phyloP scores from a whole-genome alignment of 805 yeast genomes.

The Candida ortonii region DNA sequence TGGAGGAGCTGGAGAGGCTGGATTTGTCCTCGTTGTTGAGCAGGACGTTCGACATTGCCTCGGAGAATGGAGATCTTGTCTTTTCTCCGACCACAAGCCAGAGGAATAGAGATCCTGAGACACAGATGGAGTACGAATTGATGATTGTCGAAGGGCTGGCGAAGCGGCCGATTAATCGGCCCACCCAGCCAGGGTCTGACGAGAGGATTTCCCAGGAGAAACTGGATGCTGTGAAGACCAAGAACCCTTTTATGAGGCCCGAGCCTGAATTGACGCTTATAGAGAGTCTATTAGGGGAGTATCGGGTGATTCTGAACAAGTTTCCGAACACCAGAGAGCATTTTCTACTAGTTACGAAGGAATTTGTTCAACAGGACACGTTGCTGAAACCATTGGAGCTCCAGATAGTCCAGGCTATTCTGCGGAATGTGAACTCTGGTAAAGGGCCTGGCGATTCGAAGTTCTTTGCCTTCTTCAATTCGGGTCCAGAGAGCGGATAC shows the following conservation, averaged over 20 bases:
- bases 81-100: constrained; percentile 22
- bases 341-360: constrained; percentile 72
- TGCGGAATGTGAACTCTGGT: constrained; percentile 46
- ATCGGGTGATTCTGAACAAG: constrained; percentile 75
- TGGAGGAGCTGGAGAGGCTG: constrained; percentile 22
- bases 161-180: constrained; percentile 35
- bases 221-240: constrained; percentile 32
- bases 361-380: constrained; percentile 66
- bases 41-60: constrained; percentile 24
- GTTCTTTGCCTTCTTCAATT: constrained; percentile 83
- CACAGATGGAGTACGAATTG: constrained; percentile 29
- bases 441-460: constrained; percentile 36
- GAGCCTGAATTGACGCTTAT: constrained; percentile 71
- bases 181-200: constrained; percentile 30
- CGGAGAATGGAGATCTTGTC: constrained; percentile 24
- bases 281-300: constrained; percentile 48
- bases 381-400: constrained; percentile 75
- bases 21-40: constrained; percentile 19
- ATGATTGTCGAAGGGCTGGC: constrained; percentile 34
- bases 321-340: constrained; percentile 83
- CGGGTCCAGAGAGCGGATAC: constrained; percentile 90
- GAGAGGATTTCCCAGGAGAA: constrained; percentile 37
- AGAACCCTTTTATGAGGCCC: constrained; percentile 77
- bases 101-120: constrained; percentile 21
- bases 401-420: constrained; percentile 50